phyloP scores from a whole-genome alignment of 2,329 filamentous ascomycete species.

The Botrytis porri region DNA sequence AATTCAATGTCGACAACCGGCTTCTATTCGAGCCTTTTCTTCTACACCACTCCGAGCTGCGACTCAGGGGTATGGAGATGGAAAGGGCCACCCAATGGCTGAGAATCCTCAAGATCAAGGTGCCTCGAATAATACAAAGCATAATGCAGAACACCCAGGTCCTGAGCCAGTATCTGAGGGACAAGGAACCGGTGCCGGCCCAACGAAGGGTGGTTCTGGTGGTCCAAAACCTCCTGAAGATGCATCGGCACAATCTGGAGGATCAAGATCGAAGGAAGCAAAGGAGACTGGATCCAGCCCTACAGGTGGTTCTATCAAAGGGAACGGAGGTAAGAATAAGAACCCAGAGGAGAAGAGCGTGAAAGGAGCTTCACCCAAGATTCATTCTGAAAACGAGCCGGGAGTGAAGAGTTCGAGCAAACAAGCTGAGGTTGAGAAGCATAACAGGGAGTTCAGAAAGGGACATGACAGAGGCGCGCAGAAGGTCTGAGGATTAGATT shows the following conservation, averaged over 20 bases:
- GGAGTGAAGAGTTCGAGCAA: conserved; percentile 42
- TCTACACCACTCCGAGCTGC: conserved; percentile 21
- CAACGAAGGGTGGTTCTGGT: conserved; percentile 38
- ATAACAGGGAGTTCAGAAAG: conserved; percentile 56
- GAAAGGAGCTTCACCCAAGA: conserved; percentile 23
- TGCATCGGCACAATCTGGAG: conserved; percentile 42
- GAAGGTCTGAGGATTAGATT: conserved; percentile 49
- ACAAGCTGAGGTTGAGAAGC: conserved; percentile 54
- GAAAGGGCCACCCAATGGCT: conserved; percentile 40
- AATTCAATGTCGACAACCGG: conserved; percentile 20
- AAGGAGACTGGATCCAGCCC: conserved; percentile 40
- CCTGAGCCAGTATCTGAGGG: conserved; percentile 43
- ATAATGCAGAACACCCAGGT: conserved; percentile 45
- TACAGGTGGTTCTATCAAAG: conserved; percentile 32
- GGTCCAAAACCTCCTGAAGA: conserved; percentile 33
- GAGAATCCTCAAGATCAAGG: conserved; percentile 42
- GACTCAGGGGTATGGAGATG: conserved; percentile 43
- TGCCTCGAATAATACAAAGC: conserved; percentile 35
- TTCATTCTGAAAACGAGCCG: conserved; percentile 27
- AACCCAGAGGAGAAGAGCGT: not conserved
- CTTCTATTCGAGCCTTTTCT: conserved; percentile 26
- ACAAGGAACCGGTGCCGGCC: conserved; percentile 40
- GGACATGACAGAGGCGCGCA: conserved; percentile 48
- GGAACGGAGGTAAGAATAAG: conserved; percentile 31
- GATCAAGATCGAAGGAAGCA: conserved; percentile 42